These are phyloP conservation scores for Echria macrotheca DNA, from an alignment of 495 filamentous ascomycete genomes.

Conservation along the genomic window DNA sequence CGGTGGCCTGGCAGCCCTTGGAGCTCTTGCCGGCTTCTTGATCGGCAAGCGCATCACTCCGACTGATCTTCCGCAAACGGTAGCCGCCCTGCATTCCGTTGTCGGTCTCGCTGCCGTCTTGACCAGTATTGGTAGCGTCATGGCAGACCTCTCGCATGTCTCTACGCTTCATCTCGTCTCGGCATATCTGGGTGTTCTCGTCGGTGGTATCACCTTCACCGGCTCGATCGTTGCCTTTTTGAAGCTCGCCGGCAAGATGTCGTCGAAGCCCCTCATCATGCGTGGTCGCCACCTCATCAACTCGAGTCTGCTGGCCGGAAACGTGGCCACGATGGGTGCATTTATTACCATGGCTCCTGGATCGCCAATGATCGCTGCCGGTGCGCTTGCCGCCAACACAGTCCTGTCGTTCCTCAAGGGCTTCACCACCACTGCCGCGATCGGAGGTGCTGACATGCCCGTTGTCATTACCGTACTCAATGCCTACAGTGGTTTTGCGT, in stretches of 20 bases:
- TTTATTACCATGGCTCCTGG: slow-evolving; percentile 73
- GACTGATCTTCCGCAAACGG: slow-evolving; percentile 75
- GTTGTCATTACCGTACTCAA: slow-evolving; percentile 83
- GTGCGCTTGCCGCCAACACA: slow-evolving; percentile 66
- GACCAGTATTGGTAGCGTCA: slow-evolving; percentile 75
- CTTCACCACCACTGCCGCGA: slow-evolving; percentile 73
- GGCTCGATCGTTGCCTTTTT: slow-evolving; percentile 77
- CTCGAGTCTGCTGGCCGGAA: slow-evolving; percentile 60
- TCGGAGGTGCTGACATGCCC: slow-evolving; percentile 83
- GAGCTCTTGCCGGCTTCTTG: slow-evolving; percentile 54
- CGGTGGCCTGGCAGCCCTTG: slow-evolving; percentile 61
- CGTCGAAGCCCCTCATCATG: slow-evolving; percentile 61
- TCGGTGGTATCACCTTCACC: slow-evolving; percentile 79
- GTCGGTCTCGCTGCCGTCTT: slow-evolving; percentile 76
- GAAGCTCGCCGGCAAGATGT: slow-evolving; percentile 73
- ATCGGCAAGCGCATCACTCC: slow-evolving; percentile 80
- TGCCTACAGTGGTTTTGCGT: slow-evolving; percentile 76
- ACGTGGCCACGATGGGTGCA: slow-evolving; percentile 70
- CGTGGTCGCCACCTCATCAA: slow-evolving; percentile 68
- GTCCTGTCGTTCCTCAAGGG: slow-evolving; percentile 73
- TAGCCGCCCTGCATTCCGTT: slow-evolving; percentile 75
- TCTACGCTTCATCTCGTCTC: slow-evolving; percentile 71
- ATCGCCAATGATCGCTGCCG: slow-evolving; percentile 65
- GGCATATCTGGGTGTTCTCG: slow-evolving; percentile 73
- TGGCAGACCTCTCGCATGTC: slow-evolving; percentile 60